Evolutionary conservation across 805 yeast species (phyloP).

Genomic region (Ogataea populi-albae): DNA sequence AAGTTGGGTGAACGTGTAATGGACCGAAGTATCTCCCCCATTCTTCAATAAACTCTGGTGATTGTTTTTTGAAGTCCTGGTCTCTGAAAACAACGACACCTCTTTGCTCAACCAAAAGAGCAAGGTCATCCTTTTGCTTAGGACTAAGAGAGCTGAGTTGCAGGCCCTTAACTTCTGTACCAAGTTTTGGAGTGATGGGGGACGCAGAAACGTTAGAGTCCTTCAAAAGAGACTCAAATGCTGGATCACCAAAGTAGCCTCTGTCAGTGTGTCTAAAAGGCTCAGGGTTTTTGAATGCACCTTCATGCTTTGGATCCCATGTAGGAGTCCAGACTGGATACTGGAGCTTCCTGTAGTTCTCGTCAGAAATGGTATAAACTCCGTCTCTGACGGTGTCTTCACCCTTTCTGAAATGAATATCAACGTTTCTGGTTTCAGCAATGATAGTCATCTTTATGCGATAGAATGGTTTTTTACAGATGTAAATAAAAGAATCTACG

Average conservation of each 20-base stretch:
- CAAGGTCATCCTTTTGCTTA: conserved; percentile 64
- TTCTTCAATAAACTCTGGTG: conserved; percentile 46
- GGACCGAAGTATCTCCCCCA: conserved; percentile 68
- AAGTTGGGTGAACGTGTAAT: conserved; percentile 69
- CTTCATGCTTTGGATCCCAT: conserved; percentile 60
- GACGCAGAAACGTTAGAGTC: conserved; percentile 25
- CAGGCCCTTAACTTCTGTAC: conserved; percentile 58
- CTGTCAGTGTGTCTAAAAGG: conserved; percentile 59
- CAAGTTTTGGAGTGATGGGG: conserved; percentile 66
- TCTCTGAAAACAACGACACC: conserved; percentile 67
- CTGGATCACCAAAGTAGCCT: conserved; percentile 66
- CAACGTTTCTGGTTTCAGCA: conserved; percentile 22
- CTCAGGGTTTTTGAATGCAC: conserved; percentile 32
- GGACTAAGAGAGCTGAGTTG: conserved; percentile 54
- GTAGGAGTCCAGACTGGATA: conserved; percentile 65
- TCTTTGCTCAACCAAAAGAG: conserved; percentile 62
- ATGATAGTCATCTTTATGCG: conserved; percentile 7
- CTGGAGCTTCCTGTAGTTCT: conserved; percentile 33
- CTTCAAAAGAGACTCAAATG: conserved; percentile 46
- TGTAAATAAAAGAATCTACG: too few relatives aligned
- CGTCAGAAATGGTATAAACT: conserved; percentile 42
- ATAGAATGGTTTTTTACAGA: too few relatives aligned
- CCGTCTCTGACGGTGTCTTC: conserved; percentile 53
- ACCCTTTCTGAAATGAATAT: conserved; percentile 49
- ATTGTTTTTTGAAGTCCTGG: conserved; percentile 60